A percentile compares a stretch with the other conserved stretches of the same genome.
Evolutionary conservation across 768 basidiomycete species (phyloP).

Genomic region (Suillus hirtellus): DNA sequence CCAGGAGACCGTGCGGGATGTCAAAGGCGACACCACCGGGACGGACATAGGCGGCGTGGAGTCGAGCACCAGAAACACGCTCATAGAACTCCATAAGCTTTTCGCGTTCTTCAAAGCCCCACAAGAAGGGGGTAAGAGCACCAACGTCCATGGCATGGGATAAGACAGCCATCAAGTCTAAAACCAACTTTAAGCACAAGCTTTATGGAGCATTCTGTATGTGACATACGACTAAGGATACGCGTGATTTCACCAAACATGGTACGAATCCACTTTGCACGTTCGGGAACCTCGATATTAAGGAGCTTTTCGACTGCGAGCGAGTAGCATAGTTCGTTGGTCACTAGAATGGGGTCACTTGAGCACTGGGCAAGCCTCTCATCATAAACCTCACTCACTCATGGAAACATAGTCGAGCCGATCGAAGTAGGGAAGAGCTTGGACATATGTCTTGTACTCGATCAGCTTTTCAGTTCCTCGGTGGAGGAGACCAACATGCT

Average conservation of each 20-base stretch:
- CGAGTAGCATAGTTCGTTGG: slow-evolving; percentile 96
- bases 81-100: slow-evolving; percentile 99
- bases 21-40: slow-evolving; percentile 98
- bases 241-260: slow-evolving; percentile 97
- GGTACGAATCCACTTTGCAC: slow-evolving; percentile 98
- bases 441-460: slow-evolving; percentile 97
- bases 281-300: slow-evolving; percentile 94
- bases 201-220: neutral
- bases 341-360: slow-evolving; percentile 61
- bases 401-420: slow-evolving; percentile 99
- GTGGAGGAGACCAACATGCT: slow-evolving; percentile 96
- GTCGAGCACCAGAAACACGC: slow-evolving; percentile 95
- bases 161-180: slow-evolving; percentile 95
- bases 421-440: slow-evolving; percentile 98
- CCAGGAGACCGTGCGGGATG: slow-evolving; percentile 95
- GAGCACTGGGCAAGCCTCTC: neutral
- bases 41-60: slow-evolving; percentile 97
- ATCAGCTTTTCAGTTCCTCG: slow-evolving; percentile 98
- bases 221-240: slow-evolving; percentile 80
- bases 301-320: slow-evolving; percentile 97
- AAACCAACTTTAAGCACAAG: neutral
- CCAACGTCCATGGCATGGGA: slow-evolving; percentile 98
- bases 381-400: slow-evolving; percentile 60
- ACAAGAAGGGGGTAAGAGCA: slow-evolving; percentile 96
- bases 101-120: slow-evolving; percentile 99